Evolutionary conservation across 345 rosid species (phyloP).

Genomic region (Linum usitatissimum): DNA sequence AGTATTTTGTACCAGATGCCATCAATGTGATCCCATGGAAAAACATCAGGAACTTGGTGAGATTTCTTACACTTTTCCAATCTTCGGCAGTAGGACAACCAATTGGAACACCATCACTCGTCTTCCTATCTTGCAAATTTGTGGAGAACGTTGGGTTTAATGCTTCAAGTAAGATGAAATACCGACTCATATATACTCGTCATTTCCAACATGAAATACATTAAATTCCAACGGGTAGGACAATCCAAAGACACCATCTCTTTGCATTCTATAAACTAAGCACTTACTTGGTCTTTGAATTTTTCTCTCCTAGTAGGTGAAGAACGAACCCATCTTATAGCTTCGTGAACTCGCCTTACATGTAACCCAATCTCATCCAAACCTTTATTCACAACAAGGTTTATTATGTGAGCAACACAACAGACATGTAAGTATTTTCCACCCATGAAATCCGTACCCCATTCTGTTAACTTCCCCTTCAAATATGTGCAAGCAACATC

Average conservation of each 20-base stretch:
- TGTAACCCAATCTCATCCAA: background rate
- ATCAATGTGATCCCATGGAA: too few relatives aligned
- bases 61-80: too few relatives aligned
- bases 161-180: background rate
- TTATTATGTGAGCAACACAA: background rate
- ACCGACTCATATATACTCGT: background rate
- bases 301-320: background rate
- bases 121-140: too few relatives aligned
- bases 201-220: too few relatives aligned
- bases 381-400: background rate
- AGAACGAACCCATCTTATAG: background rate
- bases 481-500: background rate
- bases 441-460: background rate
- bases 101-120: too few relatives aligned
- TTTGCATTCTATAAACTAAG: too few relatives aligned
- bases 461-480: background rate
- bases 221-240: background rate
- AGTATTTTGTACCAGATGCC: too few relatives aligned
- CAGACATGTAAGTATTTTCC: background rate
- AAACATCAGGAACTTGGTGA: too few relatives aligned
- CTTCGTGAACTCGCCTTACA: background rate
- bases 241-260: background rate
- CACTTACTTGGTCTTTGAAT: too few relatives aligned
- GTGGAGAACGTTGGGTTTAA: background rate
- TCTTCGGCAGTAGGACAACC: too few relatives aligned